Evolutionary conservation across 495 filamentous ascomycete species (phyloP), one percentile per base, ranked within the genome.

Genomic region (Rhizodiscina lignyota): DNA sequence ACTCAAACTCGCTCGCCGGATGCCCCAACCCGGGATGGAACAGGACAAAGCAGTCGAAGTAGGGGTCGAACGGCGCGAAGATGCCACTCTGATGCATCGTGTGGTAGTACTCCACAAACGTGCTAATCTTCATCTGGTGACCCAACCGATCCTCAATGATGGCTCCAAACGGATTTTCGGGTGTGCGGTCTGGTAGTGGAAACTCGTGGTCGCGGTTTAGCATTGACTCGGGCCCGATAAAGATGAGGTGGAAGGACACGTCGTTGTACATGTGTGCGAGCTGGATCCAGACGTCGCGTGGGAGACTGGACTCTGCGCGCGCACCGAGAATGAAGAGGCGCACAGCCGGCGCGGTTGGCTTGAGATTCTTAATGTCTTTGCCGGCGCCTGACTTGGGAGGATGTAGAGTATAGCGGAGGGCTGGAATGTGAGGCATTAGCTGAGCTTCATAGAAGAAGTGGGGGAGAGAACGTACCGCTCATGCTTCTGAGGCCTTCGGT

Each of bases 1-100:
- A 99, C 58, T 96, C 87, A 48, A 87, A 80, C 13, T 77, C 79
- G 54, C 75, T 83, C 15, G 84, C 82, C 4, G 91, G 85, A 54
- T 99, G 91, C 16, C 89, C 89, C 16, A 99, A 63, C 4, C 89
- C 89, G 2, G 89, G 89, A 54, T 99, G 89, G 64, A 94, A 99
- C 34, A 92, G 67, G 49, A 99, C 71, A 47, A 99, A 85, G 51
- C 76, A 82, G 60, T 99, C 89, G 45, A 99, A 87, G 54, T 99
- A 99, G 1, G 89, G 89, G 54, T 99, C 89, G 56, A 82, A 94
- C 0, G 91, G 91, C 18, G 79, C 68, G 61, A 96, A 99, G 37
- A 81, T 64, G 21, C 78, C 71, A 1, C 87, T 75, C 47, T 87
- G 73, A 59, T 96, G 86, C 48, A 99, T 68, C 1, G 84, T 94